Base-by-base conservation (phyloP, 805 yeast genomes). In the Zygoascus tannicola region DNA sequence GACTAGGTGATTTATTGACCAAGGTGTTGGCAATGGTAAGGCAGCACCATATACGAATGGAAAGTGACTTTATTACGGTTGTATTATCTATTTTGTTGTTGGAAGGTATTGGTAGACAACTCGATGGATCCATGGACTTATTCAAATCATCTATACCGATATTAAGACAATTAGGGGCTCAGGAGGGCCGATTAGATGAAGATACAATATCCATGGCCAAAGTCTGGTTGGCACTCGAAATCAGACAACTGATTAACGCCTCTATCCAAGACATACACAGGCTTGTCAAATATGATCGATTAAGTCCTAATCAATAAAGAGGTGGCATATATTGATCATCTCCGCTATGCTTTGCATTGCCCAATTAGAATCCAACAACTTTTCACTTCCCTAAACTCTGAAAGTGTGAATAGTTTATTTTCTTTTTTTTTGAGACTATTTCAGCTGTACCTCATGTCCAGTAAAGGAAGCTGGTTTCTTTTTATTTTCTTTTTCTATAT, bases 11-110 rank as follows among this genome's bases (percentile, higher is more conserved):
- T 56, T 67, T 92, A 45, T 68, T 92, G 45, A 92, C 86, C 53
- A 82, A 79, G 56, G 88, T 90, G 71, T 70, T 92, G 46, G 70
- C 80, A 2, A 87, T 92, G 97, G 97, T 92, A 16, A 70, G 97
- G 49, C 68, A 70, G 8, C 98, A 92, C 62, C 99, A 92, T 62
- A 98, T 92, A 19, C 73, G 96, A 57, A 84, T 92, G 95, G 99
- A 92, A 58, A 94, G 95, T 4, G 98, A 92, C 62, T 92, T 92
- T 58, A 80, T 92, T 35, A 86, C 95, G 23, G 95, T 92, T 20
- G 82, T 92, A n/a, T 86, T 92, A 26, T 95, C 97, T 1, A 87
- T 92, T 20, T 65, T 92, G 44, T 68, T 92, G 44, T 66, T 92
- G 45, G 98, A 92, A 63, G 99, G 99, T 8, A 83, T 92, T 43